Conservation (phyloP, 768 basidiomycete genomes). For the Russula sp. region DNA sequence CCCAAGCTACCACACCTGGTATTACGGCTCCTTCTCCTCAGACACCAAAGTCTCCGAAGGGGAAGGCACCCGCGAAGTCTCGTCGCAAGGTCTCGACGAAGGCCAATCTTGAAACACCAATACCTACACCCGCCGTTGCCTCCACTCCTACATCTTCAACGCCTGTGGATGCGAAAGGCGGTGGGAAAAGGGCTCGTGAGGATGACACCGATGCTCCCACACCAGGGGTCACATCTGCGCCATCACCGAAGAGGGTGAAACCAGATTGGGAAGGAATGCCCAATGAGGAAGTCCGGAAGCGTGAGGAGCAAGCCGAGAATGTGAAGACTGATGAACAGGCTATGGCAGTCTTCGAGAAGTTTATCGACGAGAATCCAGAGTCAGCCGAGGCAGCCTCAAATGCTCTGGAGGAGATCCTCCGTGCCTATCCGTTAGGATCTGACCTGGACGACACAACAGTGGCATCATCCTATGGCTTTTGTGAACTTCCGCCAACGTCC, state of each 20-base stretch:
- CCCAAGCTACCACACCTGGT: conserved; percentile 18
- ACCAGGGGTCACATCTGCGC: conserved; percentile 37
- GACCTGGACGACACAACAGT: conserved; percentile 35
- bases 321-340: conserved; percentile 67
- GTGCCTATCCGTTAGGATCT: conserved; percentile 37
- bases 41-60: conserved; percentile 60
- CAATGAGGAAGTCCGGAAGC: conserved; percentile 35
- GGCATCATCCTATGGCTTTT: conserved; percentile 23
- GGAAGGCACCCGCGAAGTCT: conserved; percentile 41
- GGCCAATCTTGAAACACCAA: conserved; percentile 19
- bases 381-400: conserved; percentile 42
- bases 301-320: conserved; percentile 18
- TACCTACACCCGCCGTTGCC: conserved; percentile 4
- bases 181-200: conserved; percentile 49
- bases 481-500: conserved; percentile 26
- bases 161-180: conserved; percentile 20
- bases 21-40: conserved; percentile 19
- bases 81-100: conserved; percentile 29
- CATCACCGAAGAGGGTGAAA: conserved; percentile 66
- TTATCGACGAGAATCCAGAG: conserved; percentile 44
- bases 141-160: conserved; percentile 15
- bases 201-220: conserved; percentile 30
- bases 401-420: conserved; percentile 56
- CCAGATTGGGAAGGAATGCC: conserved; percentile 62
- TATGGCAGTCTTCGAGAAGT: conserved; percentile 51